Evolutionary conservation across 106 monocot species (phyloP).

Genomic region (Agapanthus africanus): DNA sequence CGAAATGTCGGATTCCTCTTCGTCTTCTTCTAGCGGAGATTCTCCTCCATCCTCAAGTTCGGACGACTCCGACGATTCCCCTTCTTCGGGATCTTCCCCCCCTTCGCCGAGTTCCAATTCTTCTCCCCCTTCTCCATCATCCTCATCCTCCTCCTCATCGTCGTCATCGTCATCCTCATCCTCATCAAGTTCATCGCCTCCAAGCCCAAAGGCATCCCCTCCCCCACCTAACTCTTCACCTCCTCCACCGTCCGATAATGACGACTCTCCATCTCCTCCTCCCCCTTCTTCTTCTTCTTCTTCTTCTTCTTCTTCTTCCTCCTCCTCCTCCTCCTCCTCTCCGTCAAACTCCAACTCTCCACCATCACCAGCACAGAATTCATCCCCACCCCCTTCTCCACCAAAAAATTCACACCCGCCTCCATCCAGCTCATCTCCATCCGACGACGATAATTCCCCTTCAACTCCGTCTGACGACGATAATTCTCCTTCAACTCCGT

Average conservation of each 20-base stretch:
- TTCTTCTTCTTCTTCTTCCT: slow-evolving; percentile 12
- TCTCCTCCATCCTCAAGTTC: slow-evolving; percentile 5
- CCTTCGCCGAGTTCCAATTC: slow-evolving; percentile 5
- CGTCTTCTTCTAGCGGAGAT: not conserved
- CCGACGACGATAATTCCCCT: not conserved
- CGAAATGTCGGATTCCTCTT: slow-evolving; percentile 9
- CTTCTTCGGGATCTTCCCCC: slow-evolving; percentile 23
- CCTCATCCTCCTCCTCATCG: slow-evolving; percentile 10
- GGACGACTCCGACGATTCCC: slow-evolving; percentile 2
- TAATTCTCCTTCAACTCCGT: slow-evolving; percentile 4
- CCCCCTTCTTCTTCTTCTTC: slow-evolving; percentile 15
- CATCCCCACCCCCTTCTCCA: not conserved
- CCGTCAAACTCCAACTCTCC: not conserved
- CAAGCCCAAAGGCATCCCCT: slow-evolving; percentile 9
- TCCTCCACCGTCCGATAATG: not conserved
- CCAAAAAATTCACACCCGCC: not conserved
- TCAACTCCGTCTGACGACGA: slow-evolving; percentile 2
- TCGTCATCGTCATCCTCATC: no score
- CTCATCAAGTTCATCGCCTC: not conserved
- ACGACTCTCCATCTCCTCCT: slow-evolving; percentile 2
- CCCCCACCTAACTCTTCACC: not conserved
- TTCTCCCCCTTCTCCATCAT: slow-evolving; percentile 5
- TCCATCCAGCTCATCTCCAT: slow-evolving; percentile 8
- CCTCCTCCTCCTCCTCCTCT: slow-evolving; percentile 8
- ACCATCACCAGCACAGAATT: not conserved